These are phyloP conservation scores for Saitozyma sp. DNA, from an alignment of 768 basidiomycete species.

Conservation along the genomic window DNA sequence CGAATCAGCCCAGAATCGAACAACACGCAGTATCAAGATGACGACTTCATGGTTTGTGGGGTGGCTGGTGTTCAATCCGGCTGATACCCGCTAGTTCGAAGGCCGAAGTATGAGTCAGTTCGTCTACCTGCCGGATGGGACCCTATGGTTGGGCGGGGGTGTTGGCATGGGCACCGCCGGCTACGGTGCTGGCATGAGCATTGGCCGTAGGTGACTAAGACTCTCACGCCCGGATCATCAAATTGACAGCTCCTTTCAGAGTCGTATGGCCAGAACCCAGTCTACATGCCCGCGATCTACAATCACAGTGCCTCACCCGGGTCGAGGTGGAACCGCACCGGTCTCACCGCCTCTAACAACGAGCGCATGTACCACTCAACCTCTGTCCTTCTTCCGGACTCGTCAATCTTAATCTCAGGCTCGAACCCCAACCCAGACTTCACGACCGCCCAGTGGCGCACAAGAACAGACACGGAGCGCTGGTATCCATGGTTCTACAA, in stretches of 20 bases:
- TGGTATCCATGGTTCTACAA: constrained; percentile 74
- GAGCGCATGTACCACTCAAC: constrained; percentile 79
- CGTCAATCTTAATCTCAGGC: constrained; percentile 71
- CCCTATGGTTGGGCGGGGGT: constrained; percentile 68
- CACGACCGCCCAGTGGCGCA: constrained; percentile 68
- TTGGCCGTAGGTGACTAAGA: too few species aligned
- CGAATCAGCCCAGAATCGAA: constrained; percentile 52
- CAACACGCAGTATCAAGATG: constrained; percentile 60
- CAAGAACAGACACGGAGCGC: constrained; percentile 54
- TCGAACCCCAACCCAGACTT: constrained; percentile 77
- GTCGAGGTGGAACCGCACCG: constrained; percentile 66
- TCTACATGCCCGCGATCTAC: constrained; percentile 46
- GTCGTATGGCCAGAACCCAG: constrained; percentile 49
- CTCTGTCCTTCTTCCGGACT: constrained; percentile 63
- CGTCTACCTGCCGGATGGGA: constrained; percentile 69
- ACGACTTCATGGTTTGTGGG: constrained; percentile 50
- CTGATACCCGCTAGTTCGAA: constrained; percentile 60
- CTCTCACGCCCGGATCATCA: too few species aligned
- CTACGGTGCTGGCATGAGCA: constrained; percentile 40
- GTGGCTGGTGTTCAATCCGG: constrained; percentile 58
- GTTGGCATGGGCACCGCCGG: constrained; percentile 67
- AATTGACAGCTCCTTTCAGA: constrained; percentile 46
- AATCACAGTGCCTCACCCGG: constrained; percentile 66
- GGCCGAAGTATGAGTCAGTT: constrained; percentile 51
- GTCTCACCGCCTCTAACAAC: constrained; percentile 60